These are phyloP conservation scores for Arabidopsis thaliana DNA, from an alignment of 345 rosid species.

Conservation along the genomic window TAIR10.1 NC_003070.9:5279501-5280000, in stretches of 20 bases:
- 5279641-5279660: conserved; percentile 9
- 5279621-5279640: conserved; percentile 34
- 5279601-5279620: conserved; percentile 38
- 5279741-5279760: conserved; percentile 35
- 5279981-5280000: neutral
- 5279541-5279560: conserved; percentile 25
- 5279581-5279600: conserved; percentile 34
- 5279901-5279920: conserved; percentile 43
- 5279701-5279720: conserved; percentile 35
- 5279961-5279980: conserved; percentile 8
- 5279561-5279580: conserved; percentile 26
- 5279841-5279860: conserved; percentile 43
- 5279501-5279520: conserved; percentile 34
- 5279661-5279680: conserved; percentile 7
- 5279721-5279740: conserved; percentile 30
- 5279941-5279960: conserved; percentile 12
- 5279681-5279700: conserved; percentile 26
- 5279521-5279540: conserved; percentile 53
- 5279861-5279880: conserved; percentile 16
- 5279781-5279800: conserved; percentile 32
- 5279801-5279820: conserved; percentile 34
- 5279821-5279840: conserved; percentile 41
- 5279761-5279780: conserved; percentile 1
- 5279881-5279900: conserved; percentile 36
- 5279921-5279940: conserved; percentile 30